Evolutionary conservation across 805 yeast genomes (phyloP), one percentile per base, ranked within the genome.

Genomic region (Yamadazyma sp.): DNA sequence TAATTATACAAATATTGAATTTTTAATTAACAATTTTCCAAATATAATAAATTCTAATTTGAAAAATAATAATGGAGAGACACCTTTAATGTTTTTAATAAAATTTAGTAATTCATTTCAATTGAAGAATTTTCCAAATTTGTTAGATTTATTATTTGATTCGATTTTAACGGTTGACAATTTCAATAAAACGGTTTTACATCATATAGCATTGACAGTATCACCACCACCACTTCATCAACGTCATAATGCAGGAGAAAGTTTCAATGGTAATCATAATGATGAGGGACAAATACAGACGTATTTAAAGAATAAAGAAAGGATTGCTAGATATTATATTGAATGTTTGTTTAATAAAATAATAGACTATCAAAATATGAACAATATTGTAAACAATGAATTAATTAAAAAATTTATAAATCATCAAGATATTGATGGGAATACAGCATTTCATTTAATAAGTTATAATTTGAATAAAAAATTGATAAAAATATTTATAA

Each of bases 391-490:
- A 16, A 27, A 40, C 15, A 51, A 53, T 30, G 55, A 58, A 18
- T 38, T 63, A 13, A 65, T 74, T 21, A 40, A 47, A 19, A 58
- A 64, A 34, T 62, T 93, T 48, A 81, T 91, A 35, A 91, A 93
- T 55, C 83, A 84, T n/a, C 86, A 82, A 44, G 98, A 93, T 61
- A 69, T 78, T 36, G 89, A 89, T 50, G 98, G 98, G 17, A 96
- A 93, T 55, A 93, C 98, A 0, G 89, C 96, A 31, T 68, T 93
- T 41, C 95, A 89, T 53, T 85, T 93, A 37, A 94, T 95, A 0
- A 93, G 97, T 15, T 69, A 78, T 26, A 62, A 74, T 15, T 93
- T 96, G 15, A 76, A 82, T 31, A 60, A 73, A 36, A 79, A 85
- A 33, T 76, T 93, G 36, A 88, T 86, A 16, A 86, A 84, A 42